These are phyloP conservation scores for Debaryomyces sp. DNA, from an alignment of 1,139 yeast genomes.

Conservation along the genomic window DNA sequence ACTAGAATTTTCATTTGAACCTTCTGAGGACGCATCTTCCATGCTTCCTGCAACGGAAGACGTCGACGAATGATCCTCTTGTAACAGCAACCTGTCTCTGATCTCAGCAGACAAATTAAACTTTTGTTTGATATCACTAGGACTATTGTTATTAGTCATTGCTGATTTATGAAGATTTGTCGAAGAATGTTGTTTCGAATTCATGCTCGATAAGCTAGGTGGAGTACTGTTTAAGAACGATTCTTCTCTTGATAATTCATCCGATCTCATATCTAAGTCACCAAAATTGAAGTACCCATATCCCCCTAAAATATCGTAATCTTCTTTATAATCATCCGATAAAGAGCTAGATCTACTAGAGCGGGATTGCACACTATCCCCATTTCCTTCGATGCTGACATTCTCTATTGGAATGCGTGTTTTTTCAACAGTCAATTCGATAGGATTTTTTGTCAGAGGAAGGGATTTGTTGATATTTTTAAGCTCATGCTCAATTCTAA, in stretches of 20 bases:
- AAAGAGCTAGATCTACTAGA: conserved; percentile 4
- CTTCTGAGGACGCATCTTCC: neutral
- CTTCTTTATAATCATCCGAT: conserved; percentile 13
- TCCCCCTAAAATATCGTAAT: conserved; percentile 58
- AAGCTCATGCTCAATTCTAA: conserved; percentile 41
- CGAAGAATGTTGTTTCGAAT: conserved; percentile 36
- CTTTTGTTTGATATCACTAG: conserved; percentile 30
- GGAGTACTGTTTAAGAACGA: conserved; percentile 28
- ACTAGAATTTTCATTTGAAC: conserved; percentile 9
- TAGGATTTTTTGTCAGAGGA: conserved; percentile 42
- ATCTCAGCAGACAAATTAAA: conserved; percentile 36
- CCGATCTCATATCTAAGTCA: conserved; percentile 43
- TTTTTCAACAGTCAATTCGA: conserved; percentile 28
- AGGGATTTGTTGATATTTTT: conserved; percentile 29
- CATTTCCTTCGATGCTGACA: conserved; percentile 16
- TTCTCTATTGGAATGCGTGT: conserved; percentile 23
- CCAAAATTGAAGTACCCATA: conserved; percentile 79
- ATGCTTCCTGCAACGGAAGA: neutral
- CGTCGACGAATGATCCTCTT: conserved; percentile 8
- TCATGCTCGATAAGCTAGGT: conserved; percentile 17
- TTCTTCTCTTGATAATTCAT: conserved; percentile 32
- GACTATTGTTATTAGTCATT: conserved; percentile 1
- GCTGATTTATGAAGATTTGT: conserved; percentile 27
- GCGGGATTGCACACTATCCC: conserved; percentile 17
- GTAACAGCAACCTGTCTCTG: conserved; percentile 34